Evolutionary conservation across 2,329 filamentous ascomycete genomes (phyloP).

Genomic region (Scorias spongiosa): DNA sequence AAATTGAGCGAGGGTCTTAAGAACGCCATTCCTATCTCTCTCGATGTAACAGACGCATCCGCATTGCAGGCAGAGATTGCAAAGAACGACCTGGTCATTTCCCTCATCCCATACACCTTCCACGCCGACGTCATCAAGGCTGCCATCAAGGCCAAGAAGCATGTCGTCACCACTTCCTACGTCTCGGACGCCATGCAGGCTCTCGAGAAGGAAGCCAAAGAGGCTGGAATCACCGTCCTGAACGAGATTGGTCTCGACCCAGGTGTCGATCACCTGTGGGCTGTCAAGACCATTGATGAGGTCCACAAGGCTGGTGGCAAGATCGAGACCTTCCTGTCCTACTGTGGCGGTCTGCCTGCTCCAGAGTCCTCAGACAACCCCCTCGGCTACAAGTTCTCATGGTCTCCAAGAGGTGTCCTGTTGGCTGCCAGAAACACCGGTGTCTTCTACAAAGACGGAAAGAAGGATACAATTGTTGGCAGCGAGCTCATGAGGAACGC

Average conservation of each 20-base stretch:
- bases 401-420: constrained; percentile 64
- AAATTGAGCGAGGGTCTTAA: constrained; percentile 57
- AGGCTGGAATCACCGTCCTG: constrained; percentile 90
- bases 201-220: constrained; percentile 68
- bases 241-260: constrained; percentile 80
- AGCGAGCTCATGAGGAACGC: constrained; percentile 59
- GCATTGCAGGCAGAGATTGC: constrained; percentile 69
- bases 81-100: constrained; percentile 43
- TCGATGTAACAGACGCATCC: constrained; percentile 64
- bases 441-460: constrained; percentile 66
- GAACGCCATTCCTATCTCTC: constrained; percentile 59
- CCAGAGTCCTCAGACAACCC: constrained; percentile 72
- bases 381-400: constrained; percentile 82
- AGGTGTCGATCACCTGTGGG: constrained; percentile 62
- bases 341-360: constrained; percentile 61
- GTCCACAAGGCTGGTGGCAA: constrained; percentile 82
- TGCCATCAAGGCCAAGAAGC: constrained; percentile 83
- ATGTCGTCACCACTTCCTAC: constrained; percentile 92
- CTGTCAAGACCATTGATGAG: constrained; percentile 73
- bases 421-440: constrained; percentile 77
- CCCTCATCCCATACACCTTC: constrained; percentile 79
- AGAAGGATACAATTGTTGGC: constrained; percentile 40
- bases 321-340: constrained; percentile 66
- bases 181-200: constrained; percentile 86
- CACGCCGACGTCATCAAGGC: constrained; percentile 83